phyloP scores from a whole-genome alignment of 2,329 filamentous ascomycete genomes.

The Colletotrichum tanaceti region DNA sequence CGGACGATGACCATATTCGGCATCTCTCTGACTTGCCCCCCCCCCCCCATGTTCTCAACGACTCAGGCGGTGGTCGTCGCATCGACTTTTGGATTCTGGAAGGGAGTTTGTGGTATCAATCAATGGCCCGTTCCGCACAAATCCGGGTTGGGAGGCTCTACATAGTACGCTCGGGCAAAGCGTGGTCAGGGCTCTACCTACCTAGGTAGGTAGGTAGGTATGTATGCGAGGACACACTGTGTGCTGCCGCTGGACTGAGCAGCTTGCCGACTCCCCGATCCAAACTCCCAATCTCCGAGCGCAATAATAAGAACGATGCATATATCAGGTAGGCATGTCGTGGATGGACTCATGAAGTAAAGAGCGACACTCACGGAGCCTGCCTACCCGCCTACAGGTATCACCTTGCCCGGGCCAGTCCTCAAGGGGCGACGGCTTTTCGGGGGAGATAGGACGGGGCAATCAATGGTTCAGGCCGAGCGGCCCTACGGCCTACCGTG shows the following conservation, averaged over 20 bases:
- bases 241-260: constrained; percentile 26
- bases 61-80: constrained; percentile 12
- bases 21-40: constrained; percentile 16
- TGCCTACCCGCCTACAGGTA: background rate
- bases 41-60: constrained; percentile 26
- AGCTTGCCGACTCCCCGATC: constrained; percentile 19
- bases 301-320: constrained; percentile 16
- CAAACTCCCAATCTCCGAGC: constrained; percentile 24
- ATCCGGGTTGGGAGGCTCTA: background rate
- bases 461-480: background rate
- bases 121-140: constrained; percentile 10
- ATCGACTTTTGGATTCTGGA: background rate
- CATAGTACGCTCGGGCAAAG: constrained; percentile 2
- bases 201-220: too few species aligned
- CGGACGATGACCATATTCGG: constrained; percentile 29
- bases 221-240: constrained; percentile 35
- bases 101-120: background rate
- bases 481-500: background rate
- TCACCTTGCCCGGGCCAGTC: background rate
- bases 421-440: background rate
- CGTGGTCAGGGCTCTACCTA: constrained; percentile 27
- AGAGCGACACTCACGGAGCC: background rate
- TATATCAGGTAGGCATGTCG: background rate
- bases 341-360: constrained; percentile 9
- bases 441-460: background rate